Evolutionary conservation across 2,329 filamentous ascomycete species (phyloP).

Genomic region (Pseudocercospora cruenta): DNA sequence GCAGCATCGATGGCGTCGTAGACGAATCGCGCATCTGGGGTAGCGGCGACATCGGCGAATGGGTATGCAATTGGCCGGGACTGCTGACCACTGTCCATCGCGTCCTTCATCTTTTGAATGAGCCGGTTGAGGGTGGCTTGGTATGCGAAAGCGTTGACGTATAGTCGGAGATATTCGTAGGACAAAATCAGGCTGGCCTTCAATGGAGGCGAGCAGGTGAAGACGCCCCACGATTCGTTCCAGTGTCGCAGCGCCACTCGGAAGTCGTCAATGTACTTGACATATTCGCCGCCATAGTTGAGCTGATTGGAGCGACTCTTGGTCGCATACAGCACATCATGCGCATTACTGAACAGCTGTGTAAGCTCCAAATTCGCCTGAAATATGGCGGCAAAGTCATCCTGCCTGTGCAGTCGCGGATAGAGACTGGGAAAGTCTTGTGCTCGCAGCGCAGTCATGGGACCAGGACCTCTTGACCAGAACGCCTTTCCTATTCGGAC

Average conservation of each 20-base stretch:
- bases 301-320: slow-evolving; percentile 39
- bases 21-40: slow-evolving; percentile 67
- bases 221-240: slow-evolving; percentile 38
- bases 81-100: slow-evolving; percentile 31
- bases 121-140: slow-evolving; percentile 48
- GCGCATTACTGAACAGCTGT: slow-evolving; percentile 41
- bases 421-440: slow-evolving; percentile 39
- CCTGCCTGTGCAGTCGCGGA: slow-evolving; percentile 29
- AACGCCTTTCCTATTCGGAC: slow-evolving; percentile 41
- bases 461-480: slow-evolving; percentile 39
- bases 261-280: slow-evolving; percentile 43
- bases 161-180: slow-evolving; percentile 67
- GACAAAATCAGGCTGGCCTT: slow-evolving; percentile 65
- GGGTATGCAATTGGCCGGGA: slow-evolving; percentile 29
- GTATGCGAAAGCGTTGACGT: slow-evolving; percentile 70
- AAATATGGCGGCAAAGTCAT: slow-evolving; percentile 40
- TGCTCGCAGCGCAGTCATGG: slow-evolving; percentile 38
- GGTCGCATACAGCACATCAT: slow-evolving; percentile 41
- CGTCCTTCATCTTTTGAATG: slow-evolving; percentile 31
- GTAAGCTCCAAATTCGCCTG: slow-evolving; percentile 41
- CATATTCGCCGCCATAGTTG: slow-evolving; percentile 40
- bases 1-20: slow-evolving; percentile 68
- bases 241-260: slow-evolving; percentile 38
- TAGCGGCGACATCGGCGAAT: slow-evolving; percentile 53
- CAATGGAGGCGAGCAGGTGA: slow-evolving; percentile 54